These are phyloP conservation scores for Dendrobium chrysotoxum DNA, from an alignment of 106 monocot genomes.

Conservation along the genomic window DNA sequence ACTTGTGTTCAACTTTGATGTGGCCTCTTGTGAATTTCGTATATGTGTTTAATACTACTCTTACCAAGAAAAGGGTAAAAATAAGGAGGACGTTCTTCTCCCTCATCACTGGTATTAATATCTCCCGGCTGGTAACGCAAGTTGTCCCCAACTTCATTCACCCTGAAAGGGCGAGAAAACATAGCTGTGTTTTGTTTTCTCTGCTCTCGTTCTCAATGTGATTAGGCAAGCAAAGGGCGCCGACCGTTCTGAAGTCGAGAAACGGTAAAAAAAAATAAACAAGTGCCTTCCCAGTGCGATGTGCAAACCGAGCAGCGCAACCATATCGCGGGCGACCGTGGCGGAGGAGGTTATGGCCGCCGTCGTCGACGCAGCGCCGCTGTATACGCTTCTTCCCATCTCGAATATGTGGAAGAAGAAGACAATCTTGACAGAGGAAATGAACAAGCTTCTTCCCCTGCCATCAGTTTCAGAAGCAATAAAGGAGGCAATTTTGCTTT, in stretches of 20 bases:
- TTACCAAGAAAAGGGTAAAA: too few relatives aligned
- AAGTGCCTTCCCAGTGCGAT: neutral
- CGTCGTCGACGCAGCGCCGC: neutral
- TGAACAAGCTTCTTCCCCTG: neutral
- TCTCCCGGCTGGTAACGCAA: neutral
- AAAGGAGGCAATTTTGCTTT: conserved; percentile 10
- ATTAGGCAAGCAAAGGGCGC: neutral
- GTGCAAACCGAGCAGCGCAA: neutral
- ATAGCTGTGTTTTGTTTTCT: neutral
- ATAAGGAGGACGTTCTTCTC: neutral
- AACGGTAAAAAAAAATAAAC: neutral
- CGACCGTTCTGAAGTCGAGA: neutral
- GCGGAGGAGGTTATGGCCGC: neutral
- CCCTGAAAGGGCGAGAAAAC: neutral
- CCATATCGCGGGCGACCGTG: neutral
- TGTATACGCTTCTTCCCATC: neutral
- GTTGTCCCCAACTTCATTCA: neutral
- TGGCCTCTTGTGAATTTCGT: too few relatives aligned
- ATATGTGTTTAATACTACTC: too few relatives aligned
- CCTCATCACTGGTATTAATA: conserved; percentile 4
- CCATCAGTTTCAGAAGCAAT: neutral
- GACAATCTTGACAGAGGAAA: neutral
- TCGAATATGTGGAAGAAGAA: neutral
- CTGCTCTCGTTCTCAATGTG: neutral
- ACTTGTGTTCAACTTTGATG: too few relatives aligned